Evolutionary conservation across 306 rosid genomes (phyloP), one percentile per base, ranked within the genome.

Genomic region (Trifolium fragiferum): DNA sequence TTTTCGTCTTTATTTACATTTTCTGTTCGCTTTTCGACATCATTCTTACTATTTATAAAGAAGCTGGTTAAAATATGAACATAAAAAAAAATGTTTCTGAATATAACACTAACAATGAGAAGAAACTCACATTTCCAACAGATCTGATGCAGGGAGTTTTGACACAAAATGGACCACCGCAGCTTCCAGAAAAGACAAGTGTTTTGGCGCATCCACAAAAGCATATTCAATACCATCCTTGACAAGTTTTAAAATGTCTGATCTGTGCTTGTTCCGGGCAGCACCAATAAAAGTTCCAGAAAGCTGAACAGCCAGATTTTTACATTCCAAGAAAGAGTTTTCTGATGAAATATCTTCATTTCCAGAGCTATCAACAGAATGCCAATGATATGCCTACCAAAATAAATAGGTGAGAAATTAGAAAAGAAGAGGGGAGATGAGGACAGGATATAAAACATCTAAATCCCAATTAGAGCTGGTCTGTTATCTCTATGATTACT

Each of bases 251-350:
- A 90, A 80, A 76, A 94, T 91, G 76, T 88, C 94, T 27, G 72
- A 59, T 81, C 80, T 86, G 79, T 94, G 87, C 86, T 90, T 94
- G 84, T 57, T 87, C 84, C 93, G 85, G 70, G 96, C 91, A 77
- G 94, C 88, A 54, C 97, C 97, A 16, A 82, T 13, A 81, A 88
- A 91, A 30, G 87, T 91, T 84, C 89, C 96, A 80, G 97, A 90
- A 71, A 94, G 96, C 81, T 85, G 89, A 75, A 83, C 87, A 79
- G 96, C 92, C 72, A 94, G 83, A 65, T 90, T 92, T 87, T 86
- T 88, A 80, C 94, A 91, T 73, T 86, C 97, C 14, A 23, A 77
- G 57, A 88, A 81, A 84, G 86, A 75, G 84, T 86, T 82, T 57
- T 86, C 84, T 61, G 81, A 76, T 57, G 92, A 81, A 66, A 76